phyloP scores from a whole-genome alignment of 75 land plant genomes.

The Picea sitchensis region DNA sequence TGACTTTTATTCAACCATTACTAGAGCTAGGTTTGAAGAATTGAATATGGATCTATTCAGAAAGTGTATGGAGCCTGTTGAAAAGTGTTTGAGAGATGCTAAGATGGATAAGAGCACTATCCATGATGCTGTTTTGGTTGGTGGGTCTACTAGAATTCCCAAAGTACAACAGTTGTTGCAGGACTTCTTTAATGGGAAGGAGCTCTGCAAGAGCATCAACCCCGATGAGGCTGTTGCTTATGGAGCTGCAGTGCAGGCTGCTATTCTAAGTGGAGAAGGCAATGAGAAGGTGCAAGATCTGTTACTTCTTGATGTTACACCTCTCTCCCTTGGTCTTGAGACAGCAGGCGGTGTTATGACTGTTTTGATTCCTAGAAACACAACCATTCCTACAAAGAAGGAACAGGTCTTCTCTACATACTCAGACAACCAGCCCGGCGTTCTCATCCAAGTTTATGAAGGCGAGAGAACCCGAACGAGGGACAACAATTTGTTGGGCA shows the following conservation, averaged over 20 bases:
- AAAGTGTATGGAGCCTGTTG: slow-evolving; percentile 57
- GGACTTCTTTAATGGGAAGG: slow-evolving; percentile 40
- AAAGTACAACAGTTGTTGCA: slow-evolving; percentile 36
- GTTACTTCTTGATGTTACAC: slow-evolving; percentile 33
- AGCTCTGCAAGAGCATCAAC: slow-evolving; percentile 41
- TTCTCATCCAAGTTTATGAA: slow-evolving; percentile 27
- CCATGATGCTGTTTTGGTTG: slow-evolving; percentile 34
- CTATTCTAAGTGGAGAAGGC: slow-evolving; percentile 33
- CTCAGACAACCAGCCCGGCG: slow-evolving; percentile 35
- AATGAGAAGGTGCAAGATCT: slow-evolving; percentile 41
- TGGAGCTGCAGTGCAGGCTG: slow-evolving; percentile 40
- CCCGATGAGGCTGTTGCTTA: slow-evolving; percentile 35
- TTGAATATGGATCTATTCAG: slow-evolving; percentile 47
- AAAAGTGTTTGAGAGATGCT: slow-evolving; percentile 45
- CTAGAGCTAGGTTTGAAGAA: slow-evolving; percentile 43
- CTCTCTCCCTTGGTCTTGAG: slow-evolving; percentile 41
- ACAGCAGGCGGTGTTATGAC: slow-evolving; percentile 45
- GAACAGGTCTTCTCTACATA: slow-evolving; percentile 32
- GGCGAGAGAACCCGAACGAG: slow-evolving; percentile 26
- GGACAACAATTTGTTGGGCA: slow-evolving; percentile 42
- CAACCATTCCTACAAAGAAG: slow-evolving; percentile 29
- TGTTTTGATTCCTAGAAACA: slow-evolving; percentile 23
- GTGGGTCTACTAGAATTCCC: slow-evolving; percentile 39
- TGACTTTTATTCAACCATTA: slow-evolving; percentile 31
- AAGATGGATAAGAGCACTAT: slow-evolving; percentile 28